Base-by-base conservation (phyloP, 2,329 filamentous ascomycete genomes). In the Diaporthe destruens region DNA sequence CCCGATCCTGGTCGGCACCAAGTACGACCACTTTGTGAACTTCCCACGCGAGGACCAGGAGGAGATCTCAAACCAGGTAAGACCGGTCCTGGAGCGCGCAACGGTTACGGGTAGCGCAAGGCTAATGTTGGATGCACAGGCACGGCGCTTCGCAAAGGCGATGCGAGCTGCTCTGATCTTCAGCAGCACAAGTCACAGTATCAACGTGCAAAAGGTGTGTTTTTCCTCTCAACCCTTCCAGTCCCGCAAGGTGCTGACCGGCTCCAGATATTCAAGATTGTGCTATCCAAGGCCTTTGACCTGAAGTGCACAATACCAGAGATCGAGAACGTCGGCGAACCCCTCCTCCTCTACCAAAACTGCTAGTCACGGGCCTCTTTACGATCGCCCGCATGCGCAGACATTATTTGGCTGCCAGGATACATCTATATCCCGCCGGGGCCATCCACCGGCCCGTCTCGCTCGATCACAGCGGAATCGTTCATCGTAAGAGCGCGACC, bases 1-100 rank as follows among this genome's bases (percentile, higher is more conserved):
- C 77, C 96, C 96, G 0, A 98, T 99, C 80, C 84, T 99, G 32
- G 94, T 99, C 23, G 96, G 96, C 74, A 99, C 96, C 47, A 99
- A 99, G 83, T 99, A 98, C 82, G 96, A 99, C 80, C 96, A 98
- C 81, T 99, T 99, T 85, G 96, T 99, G 83, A 99, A 98, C 84
- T 98, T 99, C 80, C 95, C 96, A 0, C 90, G 94, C 54, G 96
- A 98, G 81, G 96, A 99, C 80, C 96, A 99, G 82, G 96, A 99
- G 82, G 96, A 99, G 84, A 99, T 99, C 75, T 98, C 95, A 18
- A 95, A 96, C 79, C 96, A 98, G 89, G 95, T 96, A 84, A 16
- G 82, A 71, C 34, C 36, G 6, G n/a, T n/a, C 32, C 11, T 34
- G n/a, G n/a, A n/a, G n/a, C n/a, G n/a, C 32, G 73, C 82, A 75